A percentile compares a stretch with the other conserved stretches of the same genome.
phyloP scores from a whole-genome alignment of 176 grass and related monocot genomes.

The Carex kokanica region DNA sequence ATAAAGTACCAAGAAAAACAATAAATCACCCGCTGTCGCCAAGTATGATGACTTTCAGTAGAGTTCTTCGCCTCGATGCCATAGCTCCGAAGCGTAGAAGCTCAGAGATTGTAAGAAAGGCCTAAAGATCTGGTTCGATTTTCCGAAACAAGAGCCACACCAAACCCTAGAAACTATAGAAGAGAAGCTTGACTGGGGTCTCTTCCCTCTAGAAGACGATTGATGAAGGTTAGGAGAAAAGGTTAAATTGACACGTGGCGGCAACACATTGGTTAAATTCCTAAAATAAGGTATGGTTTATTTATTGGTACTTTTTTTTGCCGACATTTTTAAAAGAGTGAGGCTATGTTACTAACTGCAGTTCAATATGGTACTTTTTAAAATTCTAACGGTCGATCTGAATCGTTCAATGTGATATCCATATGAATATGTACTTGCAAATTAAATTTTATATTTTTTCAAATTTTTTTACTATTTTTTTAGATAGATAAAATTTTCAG shows the following conservation, averaged over 20 bases:
- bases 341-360: no score
- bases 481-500: no score
- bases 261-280: no score
- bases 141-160: background rate
- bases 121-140: background rate
- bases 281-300: no score
- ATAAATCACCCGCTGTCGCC: conserved; percentile 24
- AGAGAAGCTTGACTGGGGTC: conserved; percentile 18
- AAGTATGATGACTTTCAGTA: conserved; percentile 56
- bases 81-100: conserved; percentile 40
- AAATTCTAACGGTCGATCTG: no score
- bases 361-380: no score
- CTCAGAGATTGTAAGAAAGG: conserved; percentile 13
- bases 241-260: background rate
- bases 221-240: background rate
- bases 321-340: no score
- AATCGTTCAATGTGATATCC: no score
- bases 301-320: no score
- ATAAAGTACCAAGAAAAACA: background rate
- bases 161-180: background rate
- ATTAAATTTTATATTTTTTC: no score
- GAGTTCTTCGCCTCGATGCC: conserved; percentile 72
- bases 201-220: conserved; percentile 13
- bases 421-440: no score
- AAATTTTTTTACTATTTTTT: no score